Conservation (phyloP, 2,329 filamentous ascomycete species). For the Microdochium nivale region DNA sequence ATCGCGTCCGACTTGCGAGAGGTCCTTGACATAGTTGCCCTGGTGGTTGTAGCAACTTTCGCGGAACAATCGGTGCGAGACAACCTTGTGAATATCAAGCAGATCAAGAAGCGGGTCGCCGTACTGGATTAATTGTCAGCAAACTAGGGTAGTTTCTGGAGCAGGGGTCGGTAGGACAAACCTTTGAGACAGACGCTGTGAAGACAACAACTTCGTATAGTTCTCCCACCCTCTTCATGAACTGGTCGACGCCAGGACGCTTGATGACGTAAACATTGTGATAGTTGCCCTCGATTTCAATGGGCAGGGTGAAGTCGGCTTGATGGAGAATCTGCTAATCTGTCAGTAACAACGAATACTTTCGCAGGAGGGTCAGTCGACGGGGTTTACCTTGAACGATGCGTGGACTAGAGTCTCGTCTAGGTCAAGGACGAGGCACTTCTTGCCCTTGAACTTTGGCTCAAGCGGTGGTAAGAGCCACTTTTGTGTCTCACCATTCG, state of each 20-base stretch:
- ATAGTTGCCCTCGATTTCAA: conserved; percentile 97
- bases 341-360: conserved; percentile 4
- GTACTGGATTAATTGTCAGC: conserved; percentile 49
- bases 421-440: conserved; percentile 89
- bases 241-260: conserved; percentile 93
- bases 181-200: conserved; percentile 96
- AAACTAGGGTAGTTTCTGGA: neutral
- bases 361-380: neutral
- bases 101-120: conserved; percentile 94
- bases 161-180: conserved; percentile 28
- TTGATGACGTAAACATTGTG: conserved; percentile 99
- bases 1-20: conserved; percentile 93
- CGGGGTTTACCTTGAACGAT: conserved; percentile 80
- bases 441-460: conserved; percentile 74
- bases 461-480: conserved; percentile 76
- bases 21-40: conserved; percentile 98
- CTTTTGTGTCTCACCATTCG: conserved; percentile 44
- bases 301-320: conserved; percentile 97
- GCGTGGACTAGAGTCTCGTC: conserved; percentile 97
- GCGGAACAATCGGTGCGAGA: conserved; percentile 92
- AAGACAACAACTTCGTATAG: conserved; percentile 98
- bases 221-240: conserved; percentile 97
- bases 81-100: conserved; percentile 92
- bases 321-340: conserved; percentile 79
- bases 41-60: conserved; percentile 99